Base-by-base conservation (phyloP, 169 alveolate species). In the Blepharisma undulans region DNA sequence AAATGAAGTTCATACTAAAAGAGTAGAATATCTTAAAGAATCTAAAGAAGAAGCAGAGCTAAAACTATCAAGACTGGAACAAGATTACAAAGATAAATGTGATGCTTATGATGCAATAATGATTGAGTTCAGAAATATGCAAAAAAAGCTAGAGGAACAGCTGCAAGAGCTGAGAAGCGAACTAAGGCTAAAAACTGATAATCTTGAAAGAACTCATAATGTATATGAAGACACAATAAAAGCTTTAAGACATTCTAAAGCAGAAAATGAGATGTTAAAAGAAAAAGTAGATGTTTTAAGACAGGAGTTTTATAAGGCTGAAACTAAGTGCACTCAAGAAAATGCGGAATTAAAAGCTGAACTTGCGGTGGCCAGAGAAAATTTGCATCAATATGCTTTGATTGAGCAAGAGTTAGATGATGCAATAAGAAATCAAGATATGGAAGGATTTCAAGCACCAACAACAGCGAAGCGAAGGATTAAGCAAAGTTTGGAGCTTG, bases 321-420 rank as follows among this genome's bases (percentile, higher is more conserved):
- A 95, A 92, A 88, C 92, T 29, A 71, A 90, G 60, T 91, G 91
- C n/a, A 90, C 96, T 30, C 91, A 93, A 78, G 93, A 94, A 36
- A 79, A 74, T 34, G 96, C 97, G 22, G 94, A 91, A 22, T 87
- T 94, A 12, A 88, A 87, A 61, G 98, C 98, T 72, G 90, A 96
- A 66, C 72, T 94, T 21, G 95, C 97, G 21, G 97, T 96, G 21
- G 90, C 93, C 14, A 94, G 92, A 78, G 98, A 96, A 88, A 66
- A 95, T 77, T 87, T 96, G 32, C 94, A 94, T 32, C 91, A 96
- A 71, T 96, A 96, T 90, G 98, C 95, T 61, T 74, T 89, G 1
- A 96, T 96, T 72, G 98, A 96, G 76, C 95, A 92, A 80, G 97
- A 96, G 87, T 91, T 96, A 19, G 98, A 96, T 92, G 92, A 93